Percentiles rank a stretch among this genome's conserved stretches.
These are phyloP conservation scores for Coemansia sp. DNA, from an alignment of 192 early-diverging fungal genomes.

Conservation along the genomic window DNA sequence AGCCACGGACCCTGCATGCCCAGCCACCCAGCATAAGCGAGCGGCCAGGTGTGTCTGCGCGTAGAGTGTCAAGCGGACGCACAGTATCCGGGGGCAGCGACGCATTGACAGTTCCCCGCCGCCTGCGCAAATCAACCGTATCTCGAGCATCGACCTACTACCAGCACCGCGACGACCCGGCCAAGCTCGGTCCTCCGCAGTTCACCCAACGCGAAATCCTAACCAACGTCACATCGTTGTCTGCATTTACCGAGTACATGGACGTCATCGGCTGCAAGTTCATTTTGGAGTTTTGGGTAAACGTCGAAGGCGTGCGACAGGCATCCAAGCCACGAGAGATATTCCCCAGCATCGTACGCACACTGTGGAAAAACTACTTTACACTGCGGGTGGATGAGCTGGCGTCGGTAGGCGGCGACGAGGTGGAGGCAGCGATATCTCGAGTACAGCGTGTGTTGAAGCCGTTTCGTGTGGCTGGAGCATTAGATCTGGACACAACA, in stretches of 20 bases:
- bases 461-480: constrained; percentile 7
- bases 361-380: constrained; percentile 57
- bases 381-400: constrained; percentile 48
- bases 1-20: not conserved
- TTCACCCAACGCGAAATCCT: constrained; percentile 62
- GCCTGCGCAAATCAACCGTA: not conserved
- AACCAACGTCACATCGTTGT: constrained; percentile 62
- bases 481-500: constrained; percentile 22
- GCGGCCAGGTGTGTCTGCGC: not conserved
- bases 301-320: constrained; percentile 63
- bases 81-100: not conserved
- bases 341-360: constrained; percentile 34
- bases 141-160: constrained; percentile 49
- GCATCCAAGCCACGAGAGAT: not conserved
- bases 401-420: constrained; percentile 10
- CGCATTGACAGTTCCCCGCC: not conserved
- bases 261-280: constrained; percentile 64
- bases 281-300: constrained; percentile 73
- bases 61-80: not conserved
- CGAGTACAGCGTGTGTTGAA: constrained; percentile 43
- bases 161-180: constrained; percentile 48
- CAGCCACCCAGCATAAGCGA: not conserved
- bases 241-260: constrained; percentile 81
- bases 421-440: constrained; percentile 27
- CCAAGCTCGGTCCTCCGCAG: constrained; percentile 45